Evolutionary conservation across 2,329 filamentous ascomycete genomes (phyloP).

Genomic region (Colletotrichum eleusines): DNA sequence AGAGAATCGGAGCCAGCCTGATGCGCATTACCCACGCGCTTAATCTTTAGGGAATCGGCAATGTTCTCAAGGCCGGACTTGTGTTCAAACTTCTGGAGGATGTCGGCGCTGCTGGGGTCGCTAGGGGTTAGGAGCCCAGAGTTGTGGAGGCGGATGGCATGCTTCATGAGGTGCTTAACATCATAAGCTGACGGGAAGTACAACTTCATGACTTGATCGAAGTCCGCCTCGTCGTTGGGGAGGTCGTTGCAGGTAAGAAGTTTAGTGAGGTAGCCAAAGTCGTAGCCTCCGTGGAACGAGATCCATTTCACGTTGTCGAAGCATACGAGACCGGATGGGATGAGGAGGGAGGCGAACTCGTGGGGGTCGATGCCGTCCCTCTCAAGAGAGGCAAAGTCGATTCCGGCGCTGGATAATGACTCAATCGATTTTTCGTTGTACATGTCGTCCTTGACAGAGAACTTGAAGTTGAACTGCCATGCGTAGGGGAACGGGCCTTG

Average conservation of each 20-base stretch:
- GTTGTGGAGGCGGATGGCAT: constrained; percentile 79
- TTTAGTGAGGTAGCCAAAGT: constrained; percentile 98
- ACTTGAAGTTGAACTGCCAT: constrained; percentile 99
- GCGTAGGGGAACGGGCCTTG: constrained; percentile 80
- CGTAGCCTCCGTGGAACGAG: constrained; percentile 97
- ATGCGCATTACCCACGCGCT: constrained; percentile 87
- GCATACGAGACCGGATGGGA: constrained; percentile 91
- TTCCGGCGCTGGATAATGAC: constrained; percentile 89
- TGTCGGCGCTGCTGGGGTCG: constrained; percentile 75
- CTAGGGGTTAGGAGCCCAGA: constrained; percentile 72
- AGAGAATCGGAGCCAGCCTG: constrained; percentile 95
- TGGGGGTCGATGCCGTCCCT: constrained; percentile 91
- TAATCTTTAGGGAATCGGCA: constrained; percentile 91
- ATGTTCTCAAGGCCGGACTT: constrained; percentile 95
- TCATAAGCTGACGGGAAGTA: constrained; percentile 96
- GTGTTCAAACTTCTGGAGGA: constrained; percentile 86
- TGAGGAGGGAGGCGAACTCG: constrained; percentile 89
- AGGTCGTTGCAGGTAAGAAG: constrained; percentile 86
- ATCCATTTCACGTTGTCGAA: constrained; percentile 94
- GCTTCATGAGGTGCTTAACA: constrained; percentile 97
- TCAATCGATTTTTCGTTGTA: constrained; percentile 96
- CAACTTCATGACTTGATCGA: constrained; percentile 87
- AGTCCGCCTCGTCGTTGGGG: constrained; percentile 90
- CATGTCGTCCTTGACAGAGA: constrained; percentile 96
- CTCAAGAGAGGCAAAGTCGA: constrained; percentile 87